phyloP scores from a whole-genome alignment of 176 grass and related monocot species.

The Olyra latifolia region DNA sequence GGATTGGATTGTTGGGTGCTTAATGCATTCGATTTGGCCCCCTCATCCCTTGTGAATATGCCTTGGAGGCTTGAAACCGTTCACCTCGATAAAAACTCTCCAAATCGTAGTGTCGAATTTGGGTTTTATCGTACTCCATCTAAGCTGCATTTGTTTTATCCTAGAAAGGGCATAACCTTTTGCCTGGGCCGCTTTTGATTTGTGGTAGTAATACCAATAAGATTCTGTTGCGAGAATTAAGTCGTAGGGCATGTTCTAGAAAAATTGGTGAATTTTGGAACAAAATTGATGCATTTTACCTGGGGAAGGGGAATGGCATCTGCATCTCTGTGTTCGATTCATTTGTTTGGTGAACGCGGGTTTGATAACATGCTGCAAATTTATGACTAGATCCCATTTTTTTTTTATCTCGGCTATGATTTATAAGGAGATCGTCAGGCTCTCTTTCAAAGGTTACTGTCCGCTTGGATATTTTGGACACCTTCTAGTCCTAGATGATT shows the following conservation, averaged over 20 bases:
- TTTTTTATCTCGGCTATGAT: not conserved
- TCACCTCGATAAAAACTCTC: not conserved
- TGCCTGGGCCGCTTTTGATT: not conserved
- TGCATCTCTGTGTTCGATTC: not conserved
- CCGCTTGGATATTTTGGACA: not conserved
- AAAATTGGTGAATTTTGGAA: not conserved
- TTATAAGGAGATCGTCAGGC: not conserved
- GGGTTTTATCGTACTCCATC: not conserved
- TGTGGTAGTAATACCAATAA: not conserved
- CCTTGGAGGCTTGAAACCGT: not conserved
- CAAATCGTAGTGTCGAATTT: not conserved
- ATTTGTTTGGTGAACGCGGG: not conserved
- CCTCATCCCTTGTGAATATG: not conserved
- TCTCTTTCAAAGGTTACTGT: not conserved
- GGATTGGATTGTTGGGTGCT: not conserved
- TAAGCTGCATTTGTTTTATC: not conserved
- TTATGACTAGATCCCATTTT: not conserved
- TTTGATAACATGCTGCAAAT: not conserved
- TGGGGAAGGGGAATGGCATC: not conserved
- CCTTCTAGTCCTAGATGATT: not conserved
- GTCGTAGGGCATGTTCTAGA: not conserved
- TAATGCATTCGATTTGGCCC: not conserved
- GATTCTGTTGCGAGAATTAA: not conserved
- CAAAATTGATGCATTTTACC: slow-evolving; percentile 7
- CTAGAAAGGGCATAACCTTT: not conserved